A percentile compares a stretch with the other conserved stretches of the same genome.
Evolutionary conservation across 1,139 yeast species (phyloP).

Genomic region (Geotrichum europaeum): DNA sequence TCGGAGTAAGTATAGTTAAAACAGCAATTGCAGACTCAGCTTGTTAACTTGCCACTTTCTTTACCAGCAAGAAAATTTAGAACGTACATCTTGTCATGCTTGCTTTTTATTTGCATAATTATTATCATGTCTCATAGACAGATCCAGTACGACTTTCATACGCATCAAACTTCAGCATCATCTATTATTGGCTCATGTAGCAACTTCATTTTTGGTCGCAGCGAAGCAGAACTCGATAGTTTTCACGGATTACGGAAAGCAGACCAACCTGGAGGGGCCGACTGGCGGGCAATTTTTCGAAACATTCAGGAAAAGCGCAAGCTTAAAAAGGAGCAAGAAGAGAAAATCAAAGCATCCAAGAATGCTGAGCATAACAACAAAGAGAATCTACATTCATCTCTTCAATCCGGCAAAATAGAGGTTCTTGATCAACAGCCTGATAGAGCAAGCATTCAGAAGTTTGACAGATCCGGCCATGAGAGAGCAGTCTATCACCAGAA

Average conservation of each 20-base stretch:
- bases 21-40: not conserved
- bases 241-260: not conserved
- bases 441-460: not conserved
- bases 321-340: constrained; percentile 12
- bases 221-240: not conserved
- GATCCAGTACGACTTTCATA: not conserved
- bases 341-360: not conserved
- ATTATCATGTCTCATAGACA: constrained; percentile 8
- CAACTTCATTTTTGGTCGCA: not conserved
- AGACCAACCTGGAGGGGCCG: constrained; percentile 16
- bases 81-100: constrained; percentile 10
- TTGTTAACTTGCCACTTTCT: not conserved
- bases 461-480: constrained; percentile 13
- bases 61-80: constrained; percentile 6
- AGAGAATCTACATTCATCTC: not conserved
- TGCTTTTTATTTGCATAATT: constrained; percentile 6
- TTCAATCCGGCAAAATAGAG: not conserved
- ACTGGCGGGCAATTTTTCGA: constrained; percentile 16
- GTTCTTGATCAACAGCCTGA: not conserved
- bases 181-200: not conserved
- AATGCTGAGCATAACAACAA: not conserved
- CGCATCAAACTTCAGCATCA: not conserved
- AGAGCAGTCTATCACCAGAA: constrained; percentile 28
- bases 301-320: constrained; percentile 17
- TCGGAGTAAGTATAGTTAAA: not conserved